Conservation (phyloP, 371 early-diverging fungal species). For the Nematocida sp. region DNA sequence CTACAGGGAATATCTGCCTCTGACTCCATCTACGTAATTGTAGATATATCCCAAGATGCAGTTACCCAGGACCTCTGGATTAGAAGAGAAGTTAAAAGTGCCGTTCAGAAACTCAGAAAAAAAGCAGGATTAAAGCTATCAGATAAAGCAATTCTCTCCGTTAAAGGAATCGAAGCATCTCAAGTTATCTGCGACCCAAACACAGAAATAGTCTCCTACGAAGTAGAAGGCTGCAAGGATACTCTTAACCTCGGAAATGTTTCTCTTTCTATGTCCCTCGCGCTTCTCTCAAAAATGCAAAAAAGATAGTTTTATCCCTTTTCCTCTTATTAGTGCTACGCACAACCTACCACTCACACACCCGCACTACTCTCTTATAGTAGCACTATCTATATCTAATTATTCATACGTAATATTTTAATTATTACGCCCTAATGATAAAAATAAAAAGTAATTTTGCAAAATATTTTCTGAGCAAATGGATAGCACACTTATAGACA, state of each 20-base stretch:
- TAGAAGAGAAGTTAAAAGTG: slow-evolving; percentile 92
- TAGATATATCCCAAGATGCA: slow-evolving; percentile 76
- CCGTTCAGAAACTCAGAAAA: slow-evolving; percentile 92
- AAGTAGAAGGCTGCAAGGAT: background rate
- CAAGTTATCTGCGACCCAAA: slow-evolving; percentile 38
- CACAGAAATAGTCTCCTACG: background rate
- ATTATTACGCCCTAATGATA: too few relatives aligned
- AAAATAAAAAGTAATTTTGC: too few relatives aligned
- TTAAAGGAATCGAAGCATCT: slow-evolving; percentile 4
- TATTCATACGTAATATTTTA: too few relatives aligned
- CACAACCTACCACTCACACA: too few relatives aligned
- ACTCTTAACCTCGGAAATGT: background rate
- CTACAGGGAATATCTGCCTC: slow-evolving; percentile 31
- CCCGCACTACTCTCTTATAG: too few relatives aligned
- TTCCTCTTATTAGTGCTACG: too few relatives aligned
- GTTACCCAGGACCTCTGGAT: slow-evolving; percentile 80
- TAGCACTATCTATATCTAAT: too few relatives aligned
- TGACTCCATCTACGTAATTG: slow-evolving; percentile 71
- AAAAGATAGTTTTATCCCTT: too few relatives aligned
- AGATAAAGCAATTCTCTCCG: slow-evolving; percentile 49
- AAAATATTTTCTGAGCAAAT: too few relatives aligned
- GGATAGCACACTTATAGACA: slow-evolving; percentile 1
- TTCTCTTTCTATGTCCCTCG: background rate
- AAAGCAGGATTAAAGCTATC: slow-evolving; percentile 68
- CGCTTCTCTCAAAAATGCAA: too few relatives aligned